Conservation (phyloP, 306 rosid genomes). For the Sicyos edulis region DNA sequence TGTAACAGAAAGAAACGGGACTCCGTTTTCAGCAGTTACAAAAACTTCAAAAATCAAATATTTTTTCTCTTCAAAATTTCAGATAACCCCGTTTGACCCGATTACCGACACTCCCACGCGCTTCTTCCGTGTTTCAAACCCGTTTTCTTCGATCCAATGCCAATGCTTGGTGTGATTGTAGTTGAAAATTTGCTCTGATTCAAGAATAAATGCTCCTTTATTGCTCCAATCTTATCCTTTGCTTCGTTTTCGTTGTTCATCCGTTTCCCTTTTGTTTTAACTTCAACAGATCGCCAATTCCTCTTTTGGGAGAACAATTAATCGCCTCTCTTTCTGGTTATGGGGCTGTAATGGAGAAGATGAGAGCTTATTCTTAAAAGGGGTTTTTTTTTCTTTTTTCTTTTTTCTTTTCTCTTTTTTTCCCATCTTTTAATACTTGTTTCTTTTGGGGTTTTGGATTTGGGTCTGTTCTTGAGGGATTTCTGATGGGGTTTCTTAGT, state of each 20-base stretch:
- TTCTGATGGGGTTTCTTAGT: conserved; percentile 65
- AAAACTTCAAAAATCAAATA: too few species aligned
- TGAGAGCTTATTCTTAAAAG: background rate
- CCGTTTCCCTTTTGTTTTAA: conserved; percentile 13
- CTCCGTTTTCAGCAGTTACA: background rate
- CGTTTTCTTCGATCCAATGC: conserved; percentile 25
- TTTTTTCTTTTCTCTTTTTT: background rate
- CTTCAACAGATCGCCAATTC: background rate
- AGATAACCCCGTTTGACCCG: background rate
- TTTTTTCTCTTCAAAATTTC: background rate
- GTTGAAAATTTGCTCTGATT: background rate
- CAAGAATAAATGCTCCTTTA: conserved; percentile 30
- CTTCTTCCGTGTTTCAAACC: background rate
- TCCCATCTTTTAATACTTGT: background rate
- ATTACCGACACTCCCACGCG: background rate
- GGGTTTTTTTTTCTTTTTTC: background rate
- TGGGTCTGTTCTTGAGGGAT: conserved; percentile 18
- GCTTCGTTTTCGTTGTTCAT: conserved; percentile 6
- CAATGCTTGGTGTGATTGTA: background rate
- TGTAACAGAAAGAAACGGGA: conserved; percentile 11
- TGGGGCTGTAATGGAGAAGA: background rate
- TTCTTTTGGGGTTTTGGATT: conserved; percentile 5
- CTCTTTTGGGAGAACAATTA: background rate
- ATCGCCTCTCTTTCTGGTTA: background rate
- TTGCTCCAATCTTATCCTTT: conserved; percentile 23